These are phyloP conservation scores for Pneumocystis canis DNA, from an alignment of 1,139 yeast species.

Conservation along the genomic window DNA sequence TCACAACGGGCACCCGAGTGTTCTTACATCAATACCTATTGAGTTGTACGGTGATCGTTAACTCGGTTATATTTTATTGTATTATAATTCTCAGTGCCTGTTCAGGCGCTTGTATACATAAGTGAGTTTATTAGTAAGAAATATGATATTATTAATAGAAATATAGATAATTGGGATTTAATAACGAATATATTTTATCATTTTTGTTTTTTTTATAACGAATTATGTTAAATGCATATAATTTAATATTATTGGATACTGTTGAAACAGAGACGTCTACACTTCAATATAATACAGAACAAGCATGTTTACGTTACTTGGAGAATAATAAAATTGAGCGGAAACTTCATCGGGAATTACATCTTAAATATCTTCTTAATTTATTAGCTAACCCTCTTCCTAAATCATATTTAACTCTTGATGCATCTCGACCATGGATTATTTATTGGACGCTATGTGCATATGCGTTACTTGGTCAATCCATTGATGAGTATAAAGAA, in stretches of 20 bases:
- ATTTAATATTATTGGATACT: not conserved
- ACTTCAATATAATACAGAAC: not conserved
- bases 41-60: too few relatives aligned
- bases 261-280: not conserved
- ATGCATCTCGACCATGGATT: conserved; percentile 88
- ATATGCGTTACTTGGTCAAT: conserved; percentile 27
- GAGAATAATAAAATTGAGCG: not conserved
- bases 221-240: not conserved
- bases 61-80: too few relatives aligned
- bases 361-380: conserved; percentile 28
- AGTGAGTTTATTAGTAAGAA: too few relatives aligned
- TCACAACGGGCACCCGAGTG: too few relatives aligned
- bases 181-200: not conserved
- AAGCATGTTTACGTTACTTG: not conserved
- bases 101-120: too few relatives aligned
- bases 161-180: too few relatives aligned
- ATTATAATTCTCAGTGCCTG: too few relatives aligned
- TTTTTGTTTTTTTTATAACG: not conserved
- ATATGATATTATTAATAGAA: too few relatives aligned
- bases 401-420: conserved; percentile 36
- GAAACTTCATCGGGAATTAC: conserved; percentile 19
- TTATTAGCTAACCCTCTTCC: conserved; percentile 38
- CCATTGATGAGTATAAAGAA: conserved; percentile 11
- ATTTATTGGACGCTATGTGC: conserved; percentile 70
- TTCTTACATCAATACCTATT: too few relatives aligned